Percentiles rank a stretch among this genome's conserved stretches.
phyloP scores from a whole-genome alignment of 371 early-diverging fungal genomes.

The Mortierella sp. region DNA sequence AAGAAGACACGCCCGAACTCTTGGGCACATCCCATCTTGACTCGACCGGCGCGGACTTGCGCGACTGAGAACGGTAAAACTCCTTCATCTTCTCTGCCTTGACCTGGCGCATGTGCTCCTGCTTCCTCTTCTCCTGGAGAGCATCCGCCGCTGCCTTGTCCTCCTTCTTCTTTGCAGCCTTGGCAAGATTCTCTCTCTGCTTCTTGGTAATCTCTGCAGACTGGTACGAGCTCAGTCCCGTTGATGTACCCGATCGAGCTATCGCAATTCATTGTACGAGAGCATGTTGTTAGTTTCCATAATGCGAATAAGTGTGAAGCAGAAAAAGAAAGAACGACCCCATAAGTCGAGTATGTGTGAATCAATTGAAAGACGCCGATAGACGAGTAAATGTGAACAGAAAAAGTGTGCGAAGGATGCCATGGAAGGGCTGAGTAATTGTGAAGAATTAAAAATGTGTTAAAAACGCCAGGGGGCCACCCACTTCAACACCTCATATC shows the following conservation, averaged over 20 bases:
- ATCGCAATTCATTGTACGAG: background rate
- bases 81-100: slow-evolving; percentile 56
- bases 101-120: slow-evolving; percentile 52
- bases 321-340: too few species aligned
- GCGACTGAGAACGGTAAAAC: slow-evolving; percentile 44
- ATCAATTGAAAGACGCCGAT: too few species aligned
- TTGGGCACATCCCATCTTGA: slow-evolving; percentile 40
- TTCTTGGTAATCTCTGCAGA: slow-evolving; percentile 48
- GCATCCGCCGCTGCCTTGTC: slow-evolving; percentile 52
- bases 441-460: too few species aligned
- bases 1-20: slow-evolving; percentile 23
- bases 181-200: slow-evolving; percentile 54
- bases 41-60: slow-evolving; percentile 36
- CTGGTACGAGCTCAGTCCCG: slow-evolving; percentile 25
- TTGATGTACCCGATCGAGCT: slow-evolving; percentile 41
- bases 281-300: background rate
- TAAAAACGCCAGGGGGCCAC: background rate
- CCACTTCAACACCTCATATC: background rate
- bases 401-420: too few species aligned
- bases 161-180: slow-evolving; percentile 53
- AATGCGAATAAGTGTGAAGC: too few species aligned
- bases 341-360: too few species aligned
- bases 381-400: too few species aligned
- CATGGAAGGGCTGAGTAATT: too few species aligned
- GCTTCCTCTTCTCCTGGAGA: slow-evolving; percentile 40